Evolutionary conservation across 1,284 basidiomycete genomes (phyloP).

Genomic region (Ceratobasidium papillatum): DNA sequence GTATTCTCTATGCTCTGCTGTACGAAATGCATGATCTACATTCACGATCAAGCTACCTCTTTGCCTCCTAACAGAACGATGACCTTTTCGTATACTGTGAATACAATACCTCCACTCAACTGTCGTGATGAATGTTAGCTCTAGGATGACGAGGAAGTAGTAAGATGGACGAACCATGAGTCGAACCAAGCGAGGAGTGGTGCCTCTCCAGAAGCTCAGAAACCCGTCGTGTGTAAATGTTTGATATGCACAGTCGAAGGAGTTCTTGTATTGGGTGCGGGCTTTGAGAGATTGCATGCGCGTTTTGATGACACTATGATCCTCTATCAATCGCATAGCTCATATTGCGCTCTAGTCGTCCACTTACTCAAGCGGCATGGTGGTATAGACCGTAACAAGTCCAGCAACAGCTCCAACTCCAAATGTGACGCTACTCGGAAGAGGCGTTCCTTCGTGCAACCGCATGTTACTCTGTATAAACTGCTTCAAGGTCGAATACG

Average conservation of each 20-base stretch:
- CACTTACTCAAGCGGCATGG: slow-evolving; percentile 91
- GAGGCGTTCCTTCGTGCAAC: slow-evolving; percentile 65
- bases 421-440: slow-evolving; percentile 92
- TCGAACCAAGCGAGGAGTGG: slow-evolving; percentile 86
- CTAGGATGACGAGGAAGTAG: slow-evolving; percentile 14
- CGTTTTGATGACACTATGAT: slow-evolving; percentile 91
- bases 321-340: background rate
- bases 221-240: slow-evolving; percentile 92
- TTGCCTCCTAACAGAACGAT: slow-evolving; percentile 53
- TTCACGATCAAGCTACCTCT: slow-evolving; percentile 25
- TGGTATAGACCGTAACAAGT: slow-evolving; percentile 92
- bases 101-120: slow-evolving; percentile 92
- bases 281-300: slow-evolving; percentile 96
- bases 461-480: slow-evolving; percentile 85
- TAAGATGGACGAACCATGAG: slow-evolving; percentile 73
- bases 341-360: background rate
- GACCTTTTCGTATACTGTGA: slow-evolving; percentile 90
- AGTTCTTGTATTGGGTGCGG: slow-evolving; percentile 83
- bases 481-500: slow-evolving; percentile 92
- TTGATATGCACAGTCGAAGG: slow-evolving; percentile 92
- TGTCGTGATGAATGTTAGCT: background rate
- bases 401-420: slow-evolving; percentile 94
- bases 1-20: slow-evolving; percentile 19
- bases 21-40: slow-evolving; percentile 2
- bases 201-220: slow-evolving; percentile 92